A percentile compares a stretch with the other conserved stretches of the same genome.
These are phyloP conservation scores for Backusella liffmaniae DNA, from an alignment of 192 early-diverging fungal genomes.

Conservation along the genomic window DNA sequence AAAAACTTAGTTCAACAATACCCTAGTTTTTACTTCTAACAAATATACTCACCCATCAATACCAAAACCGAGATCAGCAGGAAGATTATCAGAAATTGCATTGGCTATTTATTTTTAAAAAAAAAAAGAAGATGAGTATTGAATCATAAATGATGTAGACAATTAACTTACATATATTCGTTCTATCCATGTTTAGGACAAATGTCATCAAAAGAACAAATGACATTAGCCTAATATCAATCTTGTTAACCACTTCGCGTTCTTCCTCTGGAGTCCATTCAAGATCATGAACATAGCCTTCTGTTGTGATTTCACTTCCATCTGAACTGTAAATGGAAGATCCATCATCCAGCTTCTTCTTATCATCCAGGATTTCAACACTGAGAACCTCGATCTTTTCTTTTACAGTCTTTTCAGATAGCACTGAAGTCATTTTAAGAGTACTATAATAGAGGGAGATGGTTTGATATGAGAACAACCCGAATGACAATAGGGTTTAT, in stretches of 20 bases:
- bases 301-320: not conserved
- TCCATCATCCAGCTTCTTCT: not conserved
- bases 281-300: conserved; percentile 26
- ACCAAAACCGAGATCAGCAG: conserved; percentile 40
- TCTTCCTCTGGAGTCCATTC: conserved; percentile 56
- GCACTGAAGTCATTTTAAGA: not conserved
- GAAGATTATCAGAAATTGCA: conserved; percentile 48
- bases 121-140: not conserved
- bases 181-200: conserved; percentile 26
- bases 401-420: not conserved
- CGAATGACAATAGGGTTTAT: not conserved
- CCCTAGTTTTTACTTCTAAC: too few relatives aligned
- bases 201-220: conserved; percentile 51
- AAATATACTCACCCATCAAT: conserved; percentile 19
- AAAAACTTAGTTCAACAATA: too few relatives aligned
- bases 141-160: not conserved
- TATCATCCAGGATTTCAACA: not conserved
- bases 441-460: not conserved
- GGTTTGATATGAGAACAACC: too few relatives aligned
- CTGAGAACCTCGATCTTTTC: not conserved
- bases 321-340: not conserved
- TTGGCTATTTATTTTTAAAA: conserved; percentile 20
- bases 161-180: conserved; percentile 25
- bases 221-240: conserved; percentile 47
- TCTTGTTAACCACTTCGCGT: conserved; percentile 32